phyloP scores from a whole-genome alignment of 495 filamentous ascomycete species.

The Annulohypoxylon stygium region DNA sequence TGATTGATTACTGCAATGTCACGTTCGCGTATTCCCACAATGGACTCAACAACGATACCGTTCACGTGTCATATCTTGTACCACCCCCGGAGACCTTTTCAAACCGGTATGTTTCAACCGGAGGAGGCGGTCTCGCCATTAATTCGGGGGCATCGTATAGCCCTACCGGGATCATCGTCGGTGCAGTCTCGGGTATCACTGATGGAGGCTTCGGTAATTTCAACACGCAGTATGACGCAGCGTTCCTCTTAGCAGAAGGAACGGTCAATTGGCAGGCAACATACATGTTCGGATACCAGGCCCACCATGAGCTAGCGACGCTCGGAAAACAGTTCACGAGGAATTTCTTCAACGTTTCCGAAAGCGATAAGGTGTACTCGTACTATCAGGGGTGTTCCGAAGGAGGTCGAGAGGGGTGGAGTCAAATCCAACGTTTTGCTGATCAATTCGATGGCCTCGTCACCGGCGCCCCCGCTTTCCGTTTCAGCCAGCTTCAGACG shows the following conservation, averaged over 20 bases:
- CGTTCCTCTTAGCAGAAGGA: constrained; percentile 58
- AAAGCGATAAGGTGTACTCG: constrained; percentile 58
- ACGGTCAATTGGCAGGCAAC: constrained; percentile 59
- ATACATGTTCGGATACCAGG: constrained; percentile 62
- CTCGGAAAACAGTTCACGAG: constrained; percentile 53
- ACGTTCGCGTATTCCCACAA: constrained; percentile 61
- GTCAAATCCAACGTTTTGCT: constrained; percentile 66
- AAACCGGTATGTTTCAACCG: constrained; percentile 60
- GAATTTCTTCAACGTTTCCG: constrained; percentile 56
- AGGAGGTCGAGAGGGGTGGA: constrained; percentile 66
- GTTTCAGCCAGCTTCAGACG: constrained; percentile 64
- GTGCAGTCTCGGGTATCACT: constrained; percentile 60
- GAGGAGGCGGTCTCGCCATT: constrained; percentile 62
- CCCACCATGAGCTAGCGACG: constrained; percentile 47
- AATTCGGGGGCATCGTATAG: constrained; percentile 56
- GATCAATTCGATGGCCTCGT: constrained; percentile 65
- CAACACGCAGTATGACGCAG: constrained; percentile 50
- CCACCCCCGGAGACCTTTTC: constrained; percentile 57
- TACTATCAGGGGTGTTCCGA: constrained; percentile 69
- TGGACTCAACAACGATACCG: constrained; percentile 51
- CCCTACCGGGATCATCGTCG: constrained; percentile 58
- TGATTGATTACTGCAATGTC: constrained; percentile 59
- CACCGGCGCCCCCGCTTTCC: constrained; percentile 66
- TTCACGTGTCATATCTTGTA: constrained; percentile 58
- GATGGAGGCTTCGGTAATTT: constrained; percentile 65